These are phyloP conservation scores for Leishmania mexicana DNA, from an alignment of 208 protist genomes.

Conservation along the genomic window DNA sequence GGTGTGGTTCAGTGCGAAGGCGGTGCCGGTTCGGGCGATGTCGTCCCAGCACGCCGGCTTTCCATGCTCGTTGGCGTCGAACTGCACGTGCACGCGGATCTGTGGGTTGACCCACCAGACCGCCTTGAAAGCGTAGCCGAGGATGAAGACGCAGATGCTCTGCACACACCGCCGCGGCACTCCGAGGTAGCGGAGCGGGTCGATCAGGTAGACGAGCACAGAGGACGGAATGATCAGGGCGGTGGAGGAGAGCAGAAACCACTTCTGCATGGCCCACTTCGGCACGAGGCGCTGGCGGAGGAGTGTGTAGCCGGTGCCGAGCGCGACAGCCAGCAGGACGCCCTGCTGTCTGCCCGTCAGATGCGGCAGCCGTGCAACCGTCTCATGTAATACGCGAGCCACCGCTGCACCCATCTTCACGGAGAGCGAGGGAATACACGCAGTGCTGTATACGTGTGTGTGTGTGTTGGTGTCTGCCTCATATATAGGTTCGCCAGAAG, in stretches of 20 bases:
- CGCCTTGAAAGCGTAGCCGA: constrained; percentile 29
- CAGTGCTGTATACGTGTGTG: not conserved
- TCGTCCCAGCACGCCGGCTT: constrained; percentile 17
- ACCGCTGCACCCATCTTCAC: not conserved
- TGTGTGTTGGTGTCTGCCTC: not conserved
- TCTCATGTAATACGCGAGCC: constrained; percentile 2
- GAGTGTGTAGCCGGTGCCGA: constrained; percentile 36
- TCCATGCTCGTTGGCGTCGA: constrained; percentile 29
- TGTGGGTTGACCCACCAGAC: constrained; percentile 50
- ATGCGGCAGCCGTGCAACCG: constrained; percentile 4
- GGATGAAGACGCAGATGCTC: constrained; percentile 38
- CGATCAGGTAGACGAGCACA: constrained; percentile 35
- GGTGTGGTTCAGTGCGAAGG: constrained; percentile 60
- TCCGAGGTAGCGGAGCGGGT: constrained; percentile 34
- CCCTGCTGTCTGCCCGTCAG: constrained; percentile 7
- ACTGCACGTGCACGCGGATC: constrained; percentile 34
- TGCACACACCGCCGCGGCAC: constrained; percentile 28
- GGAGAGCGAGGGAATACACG: not conserved
- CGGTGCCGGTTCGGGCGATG: constrained; percentile 34
- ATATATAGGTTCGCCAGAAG: not conserved
- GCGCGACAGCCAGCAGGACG: constrained; percentile 26
- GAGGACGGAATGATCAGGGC: constrained; percentile 35
- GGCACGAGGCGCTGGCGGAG: constrained; percentile 39
- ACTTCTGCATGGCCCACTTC: constrained; percentile 41
- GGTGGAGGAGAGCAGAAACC: constrained; percentile 44